Evolutionary conservation across 1,139 yeast species (phyloP), one percentile per base, ranked within the genome.

Genomic region (Blastobotrys proliferans): DNA sequence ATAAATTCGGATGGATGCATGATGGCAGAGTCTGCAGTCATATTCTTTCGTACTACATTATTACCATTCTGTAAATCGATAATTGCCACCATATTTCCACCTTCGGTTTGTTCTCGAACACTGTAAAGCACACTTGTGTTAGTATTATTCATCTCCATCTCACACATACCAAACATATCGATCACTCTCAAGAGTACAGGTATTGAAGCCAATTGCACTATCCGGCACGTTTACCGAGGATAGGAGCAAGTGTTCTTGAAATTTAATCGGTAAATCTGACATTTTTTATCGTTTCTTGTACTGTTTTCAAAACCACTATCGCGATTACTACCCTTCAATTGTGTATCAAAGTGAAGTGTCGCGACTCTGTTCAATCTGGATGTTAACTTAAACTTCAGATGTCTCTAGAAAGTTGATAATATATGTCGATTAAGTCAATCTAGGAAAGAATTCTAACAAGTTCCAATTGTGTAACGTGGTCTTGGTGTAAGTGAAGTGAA

Each of bases 21-120:
- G 61, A 94, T 92, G 41, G 97, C 97, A 52, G 90, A 85, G 68
- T 94, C 99, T 39, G 98, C 99, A 45, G 87, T 79, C 96, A 94
- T 94, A 64, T 85, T 84, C 69, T 94, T 90, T 60, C 95, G 80
- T 35, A 79, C 73, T 54, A 86, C 81, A 56, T 79, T 76, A 61
- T 79, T 79, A 69, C 80, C 81, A 61, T 86, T 81, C 52, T 78
- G 73, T 61, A 92, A 74, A 63, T 92, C 92, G 52, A 94, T 79
- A 57, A 94, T 92, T 41, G 96, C 96, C 44, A 94, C 98, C 60
- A 64, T 69, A 67, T 87, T 88, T 50, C 94, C 88, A 42, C 74
- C 72, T 47, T 81, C 79, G 40, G 80, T 73, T 28, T 79, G 70
- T 67, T 92, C 97, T 61, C 97, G 81, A 36, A 86, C 81, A 61